phyloP scores from a whole-genome alignment of 2,329 filamentous ascomycete species.

The Xylaria multiplex region DNA sequence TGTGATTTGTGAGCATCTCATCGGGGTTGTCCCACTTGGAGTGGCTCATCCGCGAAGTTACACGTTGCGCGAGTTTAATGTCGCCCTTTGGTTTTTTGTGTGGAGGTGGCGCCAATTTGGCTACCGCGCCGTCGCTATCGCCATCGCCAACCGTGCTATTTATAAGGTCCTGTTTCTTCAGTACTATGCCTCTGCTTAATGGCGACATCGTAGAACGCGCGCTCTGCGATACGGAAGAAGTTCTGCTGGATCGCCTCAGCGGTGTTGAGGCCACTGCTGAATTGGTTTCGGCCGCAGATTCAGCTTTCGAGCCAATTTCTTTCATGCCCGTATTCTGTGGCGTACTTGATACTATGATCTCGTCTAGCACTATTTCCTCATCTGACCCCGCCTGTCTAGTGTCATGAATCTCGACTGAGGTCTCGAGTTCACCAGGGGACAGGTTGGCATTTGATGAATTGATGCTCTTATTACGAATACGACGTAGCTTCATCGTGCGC shows the following conservation, averaged over 20 bases:
- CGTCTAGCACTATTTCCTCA: conserved; percentile 16
- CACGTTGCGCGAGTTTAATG: conserved; percentile 42
- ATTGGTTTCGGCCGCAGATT: background rate
- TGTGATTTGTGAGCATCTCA: conserved; percentile 51
- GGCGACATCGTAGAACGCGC: conserved; percentile 7
- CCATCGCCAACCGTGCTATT: conserved; percentile 18
- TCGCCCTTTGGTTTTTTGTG: conserved; percentile 43
- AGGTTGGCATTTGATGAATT: background rate
- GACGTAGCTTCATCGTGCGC: conserved; percentile 7
- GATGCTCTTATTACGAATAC: conserved; percentile 1
- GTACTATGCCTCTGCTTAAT: conserved; percentile 23
- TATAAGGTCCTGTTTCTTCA: conserved; percentile 35
- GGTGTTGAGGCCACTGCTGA: background rate
- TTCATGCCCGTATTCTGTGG: conserved; percentile 4
- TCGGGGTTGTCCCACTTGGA: conserved; percentile 46
- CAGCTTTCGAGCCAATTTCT: background rate
- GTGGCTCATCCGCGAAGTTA: conserved; percentile 42
- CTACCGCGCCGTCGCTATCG: conserved; percentile 24
- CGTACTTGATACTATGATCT: conserved; percentile 15
- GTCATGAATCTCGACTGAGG: background rate
- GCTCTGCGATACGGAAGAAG: conserved; percentile 33
- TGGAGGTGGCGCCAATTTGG: conserved; percentile 36
- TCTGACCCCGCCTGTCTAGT: background rate
- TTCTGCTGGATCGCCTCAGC: conserved; percentile 6
- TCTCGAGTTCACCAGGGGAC: conserved; percentile 32